A percentile compares a stretch with the other conserved stretches of the same genome.
Conservation (phyloP, 805 yeast genomes). For the Yarrowia hollandica region DNA sequence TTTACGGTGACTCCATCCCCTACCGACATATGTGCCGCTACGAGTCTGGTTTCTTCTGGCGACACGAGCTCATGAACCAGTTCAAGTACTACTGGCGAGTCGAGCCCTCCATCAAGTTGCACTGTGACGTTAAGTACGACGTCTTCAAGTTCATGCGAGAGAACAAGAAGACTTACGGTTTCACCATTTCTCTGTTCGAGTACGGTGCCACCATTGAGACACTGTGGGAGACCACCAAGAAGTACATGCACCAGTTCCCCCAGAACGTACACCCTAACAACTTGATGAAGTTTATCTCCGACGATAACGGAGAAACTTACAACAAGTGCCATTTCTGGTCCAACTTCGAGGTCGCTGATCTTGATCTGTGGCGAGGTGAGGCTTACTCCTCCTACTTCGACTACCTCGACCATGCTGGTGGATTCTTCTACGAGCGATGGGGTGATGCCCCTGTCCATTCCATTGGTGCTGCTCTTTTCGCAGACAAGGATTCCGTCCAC, state of each 20-base stretch:
- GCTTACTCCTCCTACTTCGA: constrained; percentile 62
- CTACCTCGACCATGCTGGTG: constrained; percentile 65
- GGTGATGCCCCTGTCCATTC: constrained; percentile 94
- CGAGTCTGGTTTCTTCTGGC: constrained; percentile 81
- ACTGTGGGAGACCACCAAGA: constrained; percentile 71
- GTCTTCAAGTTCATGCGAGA: constrained; percentile 79
- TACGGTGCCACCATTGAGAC: constrained; percentile 69
- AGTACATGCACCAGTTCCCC: constrained; percentile 62
- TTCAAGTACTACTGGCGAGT: constrained; percentile 93
- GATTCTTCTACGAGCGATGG: constrained; percentile 86
- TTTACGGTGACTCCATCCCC: constrained; percentile 72
- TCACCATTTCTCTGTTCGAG: constrained; percentile 72
- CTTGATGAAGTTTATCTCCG: constrained; percentile 68
- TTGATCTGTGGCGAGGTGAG: constrained; percentile 63
- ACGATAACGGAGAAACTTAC: constrained; percentile 67
- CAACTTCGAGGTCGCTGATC: constrained; percentile 71
- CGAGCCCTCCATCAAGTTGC: constrained; percentile 75
- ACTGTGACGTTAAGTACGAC: constrained; percentile 78
- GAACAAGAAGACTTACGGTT: constrained; percentile 70
- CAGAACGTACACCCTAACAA: constrained; percentile 59
- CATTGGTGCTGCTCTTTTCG: constrained; percentile 64
- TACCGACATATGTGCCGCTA: constrained; percentile 91
- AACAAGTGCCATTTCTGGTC: constrained; percentile 90
- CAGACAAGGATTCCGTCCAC: constrained; percentile 59
- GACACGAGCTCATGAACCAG: constrained; percentile 61